phyloP scores from a whole-genome alignment of 2,329 filamentous ascomycete genomes.

The Helicocarpus griseus region DNA sequence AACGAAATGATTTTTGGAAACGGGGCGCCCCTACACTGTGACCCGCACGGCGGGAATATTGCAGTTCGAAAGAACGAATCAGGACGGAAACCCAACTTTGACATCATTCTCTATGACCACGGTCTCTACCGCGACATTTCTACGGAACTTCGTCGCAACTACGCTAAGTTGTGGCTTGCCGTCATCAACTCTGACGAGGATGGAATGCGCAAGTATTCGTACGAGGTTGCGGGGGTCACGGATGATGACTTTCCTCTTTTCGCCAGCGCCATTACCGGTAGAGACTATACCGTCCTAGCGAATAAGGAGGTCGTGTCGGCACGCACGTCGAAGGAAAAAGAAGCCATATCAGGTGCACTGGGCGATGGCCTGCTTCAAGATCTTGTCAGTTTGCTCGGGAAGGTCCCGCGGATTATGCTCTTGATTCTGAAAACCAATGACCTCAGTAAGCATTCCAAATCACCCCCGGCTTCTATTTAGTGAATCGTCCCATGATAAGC shows the following conservation, averaged over 20 bases:
- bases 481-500: not conserved
- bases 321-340: constrained; percentile 67
- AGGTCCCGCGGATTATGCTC: constrained; percentile 84
- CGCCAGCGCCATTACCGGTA: constrained; percentile 87
- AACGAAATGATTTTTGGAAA: constrained; percentile 99
- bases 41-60: constrained; percentile 93
- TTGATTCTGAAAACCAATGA: constrained; percentile 98
- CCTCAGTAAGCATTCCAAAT: constrained; percentile 48
- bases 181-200: constrained; percentile 82
- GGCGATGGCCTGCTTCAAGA: constrained; percentile 83
- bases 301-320: constrained; percentile 42
- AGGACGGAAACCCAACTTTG: constrained; percentile 64
- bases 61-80: constrained; percentile 70
- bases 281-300: constrained; percentile 72
- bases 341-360: constrained; percentile 72
- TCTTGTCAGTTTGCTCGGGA: constrained; percentile 75
- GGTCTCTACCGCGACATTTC: constrained; percentile 93
- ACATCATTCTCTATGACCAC: constrained; percentile 93
- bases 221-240: constrained; percentile 77
- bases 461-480: not conserved
- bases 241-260: constrained; percentile 92
- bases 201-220: constrained; percentile 78
- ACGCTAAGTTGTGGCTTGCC: constrained; percentile 95
- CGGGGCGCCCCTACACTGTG: constrained; percentile 83
- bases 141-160: constrained; percentile 64